Base-by-base conservation (phyloP, 2,329 filamentous ascomycete genomes). In the Ophiostoma sp. region DNA sequence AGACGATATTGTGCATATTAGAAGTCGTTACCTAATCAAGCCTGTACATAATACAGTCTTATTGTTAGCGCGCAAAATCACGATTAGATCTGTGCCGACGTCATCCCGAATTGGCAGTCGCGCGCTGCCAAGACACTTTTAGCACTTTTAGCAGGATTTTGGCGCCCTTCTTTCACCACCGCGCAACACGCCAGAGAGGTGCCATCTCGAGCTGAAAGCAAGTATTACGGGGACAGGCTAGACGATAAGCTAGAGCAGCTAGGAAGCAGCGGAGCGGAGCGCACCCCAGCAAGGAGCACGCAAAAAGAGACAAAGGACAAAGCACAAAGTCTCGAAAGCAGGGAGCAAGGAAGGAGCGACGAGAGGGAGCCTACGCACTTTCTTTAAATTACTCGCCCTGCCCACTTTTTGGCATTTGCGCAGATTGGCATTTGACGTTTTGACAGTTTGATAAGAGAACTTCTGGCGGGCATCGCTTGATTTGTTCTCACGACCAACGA, bases 81-180 rank as follows among this genome's bases (percentile, higher is more conserved):
- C 52, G 52, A 68, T 68, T n/a, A 65, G 69, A 71, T 72, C 67
- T 36, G 54, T 44, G 35, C 35, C 71, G 71, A 72, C 69, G 69
- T 72, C 71, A 72, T 72, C 65, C 68, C 65, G 67, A 71, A 72
- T 69, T 54, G 67, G 69, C 39, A 13, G 52, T 69, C 23, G 69
- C 68, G 65, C 66, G 23, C 27, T 60, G 71, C 71, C 67, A 72
- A 68, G 68, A 67, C 23, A 27, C n/a, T 13, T 57, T 27, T 57
- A 23, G 48, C 48, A n/a, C 17, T 8, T 23, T 23, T 52, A 52
- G 52, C 52, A 57, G 52, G 52, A 48, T 48, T 57, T 57, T 57
- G 52, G 52, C 52, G 44, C 20, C 17, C 17, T 48, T 39, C 41
- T 48, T 17, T 48, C 44, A 20, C 44, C 44, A 48, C 44, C 44